Percentiles rank a stretch among this genome's conserved stretches.
Conservation (phyloP, 140 eudicot species). For the Senecio squalidus region DNA sequence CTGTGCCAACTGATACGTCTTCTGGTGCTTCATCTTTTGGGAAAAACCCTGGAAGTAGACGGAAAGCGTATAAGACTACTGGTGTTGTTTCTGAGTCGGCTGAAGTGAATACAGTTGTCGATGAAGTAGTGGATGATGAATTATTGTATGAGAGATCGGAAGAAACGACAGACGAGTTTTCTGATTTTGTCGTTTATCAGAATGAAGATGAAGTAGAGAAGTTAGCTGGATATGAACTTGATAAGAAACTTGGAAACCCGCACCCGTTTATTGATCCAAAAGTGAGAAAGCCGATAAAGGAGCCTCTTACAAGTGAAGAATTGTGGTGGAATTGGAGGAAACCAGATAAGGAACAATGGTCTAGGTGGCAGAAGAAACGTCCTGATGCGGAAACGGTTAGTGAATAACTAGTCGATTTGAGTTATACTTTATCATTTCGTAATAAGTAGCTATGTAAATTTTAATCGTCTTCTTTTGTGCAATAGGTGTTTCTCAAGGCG, state of each 20-base stretch:
- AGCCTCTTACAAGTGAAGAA: slow-evolving; percentile 88
- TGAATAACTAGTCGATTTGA: slow-evolving; percentile 7
- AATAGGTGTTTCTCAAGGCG: slow-evolving; percentile 95
- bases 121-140: slow-evolving; percentile 37
- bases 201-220: slow-evolving; percentile 56
- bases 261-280: slow-evolving; percentile 89
- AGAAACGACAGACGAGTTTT: slow-evolving; percentile 46
- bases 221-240: slow-evolving; percentile 62
- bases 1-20: slow-evolving; percentile 67
- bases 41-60: slow-evolving; percentile 83
- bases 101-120: slow-evolving; percentile 29
- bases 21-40: slow-evolving; percentile 69
- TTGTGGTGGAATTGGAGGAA: slow-evolving; percentile 99
- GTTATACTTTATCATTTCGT: too few relatives aligned
- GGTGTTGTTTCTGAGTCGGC: slow-evolving; percentile 45
- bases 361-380: slow-evolving; percentile 94
- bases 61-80: slow-evolving; percentile 55
- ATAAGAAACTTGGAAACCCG: slow-evolving; percentile 84
- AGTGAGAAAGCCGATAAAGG: slow-evolving; percentile 55
- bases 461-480: too few relatives aligned
- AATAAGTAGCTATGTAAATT: too few relatives aligned
- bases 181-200: slow-evolving; percentile 81
- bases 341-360: slow-evolving; percentile 86
- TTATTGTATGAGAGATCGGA: slow-evolving; percentile 41
- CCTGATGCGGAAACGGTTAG: slow-evolving; percentile 98